Evolutionary conservation across 2,329 filamentous ascomycete species (phyloP), one percentile per base, ranked within the genome.

Genomic region (Fusarium mexicanum): DNA sequence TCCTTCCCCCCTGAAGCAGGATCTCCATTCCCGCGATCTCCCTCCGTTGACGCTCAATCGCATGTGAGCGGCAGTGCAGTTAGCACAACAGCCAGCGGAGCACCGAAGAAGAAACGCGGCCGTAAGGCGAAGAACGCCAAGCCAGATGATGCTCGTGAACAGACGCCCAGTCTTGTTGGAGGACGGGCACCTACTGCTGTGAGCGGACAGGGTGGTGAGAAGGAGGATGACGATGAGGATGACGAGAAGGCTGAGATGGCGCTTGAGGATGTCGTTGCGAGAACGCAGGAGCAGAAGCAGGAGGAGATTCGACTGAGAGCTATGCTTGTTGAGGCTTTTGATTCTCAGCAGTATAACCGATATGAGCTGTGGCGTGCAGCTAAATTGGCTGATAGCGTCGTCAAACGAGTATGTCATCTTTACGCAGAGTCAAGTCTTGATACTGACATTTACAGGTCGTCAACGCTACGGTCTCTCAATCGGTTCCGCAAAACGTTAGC

Each of bases 381-480:
- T 40, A 93, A 92, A 76, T 83, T 95, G 46, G 88, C 90, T 29
- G 91, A 92, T 73, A 87, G 90, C 12, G 90, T 91, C 24, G 91
- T 95, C 65, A 89, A 93, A 79, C 88, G 91, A 78, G 90, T 91
- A 84, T 66, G 88, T 81, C 18, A 33, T 31, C 9, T 37, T 6
- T 24, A 54, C 41, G 18, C 26, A 2, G 29, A 1, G 3, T 7
- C 14, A 29, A 40, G 11, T 55, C 4, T 26, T 37, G 9, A 37
- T 55, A 60, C 74, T 77, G 22, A 78, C 57, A 35, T 41, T 35
- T 22, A 47, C 69, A 91, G 88, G 89, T 95, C 69, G 91, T 94
- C 79, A 96, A 95, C 78, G 92, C 93, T 67, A 94, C 93, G 4
- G 91, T 95, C 14, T 94, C 92, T 1, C 93, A 95, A 80, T 94